phyloP scores from a whole-genome alignment of 164 flowering plant genomes.

The grape (Vitis vinifera) region ASM3070453v1 NC_081815.1:2769001-2769500 shows the following conservation, averaged over 20 bases:
- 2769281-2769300: too few species aligned
- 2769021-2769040: constrained; percentile 7
- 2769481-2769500: too few species aligned
- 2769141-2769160: constrained; percentile 17
- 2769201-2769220: background rate
- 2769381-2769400: too few species aligned
- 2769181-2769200: background rate
- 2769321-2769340: too few species aligned
- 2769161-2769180: background rate
- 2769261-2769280: too few species aligned
- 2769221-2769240: background rate
- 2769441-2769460: too few species aligned
- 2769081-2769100: constrained; percentile 61
- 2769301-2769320: too few species aligned
- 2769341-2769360: too few species aligned
- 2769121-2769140: constrained; percentile 15
- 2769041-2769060: constrained; percentile 32
- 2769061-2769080: constrained; percentile 63
- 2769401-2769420: too few species aligned
- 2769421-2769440: too few species aligned
- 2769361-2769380: too few species aligned
- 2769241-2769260: background rate
- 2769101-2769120: constrained; percentile 55
- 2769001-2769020: constrained; percentile 11
- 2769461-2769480: too few species aligned